These are phyloP conservation scores for Botrytis fabae DNA, from an alignment of 2,329 filamentous ascomycete species.

Conservation along the genomic window DNA sequence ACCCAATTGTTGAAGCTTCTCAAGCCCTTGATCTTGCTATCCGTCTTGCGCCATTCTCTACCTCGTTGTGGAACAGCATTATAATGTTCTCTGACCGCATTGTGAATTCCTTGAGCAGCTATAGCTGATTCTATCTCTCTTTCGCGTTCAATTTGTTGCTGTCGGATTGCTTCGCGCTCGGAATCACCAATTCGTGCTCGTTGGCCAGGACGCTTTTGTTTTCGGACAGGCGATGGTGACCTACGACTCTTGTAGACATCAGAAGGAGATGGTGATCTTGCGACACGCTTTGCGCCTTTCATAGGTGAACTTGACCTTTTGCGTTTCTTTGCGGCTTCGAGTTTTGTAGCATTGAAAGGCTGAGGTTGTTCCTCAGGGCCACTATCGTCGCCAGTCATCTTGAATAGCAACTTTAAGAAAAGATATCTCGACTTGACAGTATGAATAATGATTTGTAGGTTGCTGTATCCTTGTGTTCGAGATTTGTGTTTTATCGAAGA, in stretches of 20 bases:
- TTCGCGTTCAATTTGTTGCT: conserved; percentile 57
- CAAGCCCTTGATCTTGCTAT: conserved; percentile 92
- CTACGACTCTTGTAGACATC: conserved; percentile 31
- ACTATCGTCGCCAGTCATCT: conserved; percentile 41
- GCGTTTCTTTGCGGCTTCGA: conserved; percentile 46
- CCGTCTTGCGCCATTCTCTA: conserved; percentile 89
- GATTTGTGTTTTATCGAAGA: not conserved
- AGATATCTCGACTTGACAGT: not conserved
- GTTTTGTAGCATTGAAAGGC: conserved; percentile 46
- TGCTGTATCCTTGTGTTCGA: not conserved
- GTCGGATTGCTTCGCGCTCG: conserved; percentile 67
- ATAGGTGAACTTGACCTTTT: conserved; percentile 44
- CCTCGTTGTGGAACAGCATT: conserved; percentile 93
- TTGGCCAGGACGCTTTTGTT: conserved; percentile 69
- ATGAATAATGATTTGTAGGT: not conserved
- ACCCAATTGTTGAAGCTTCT: conserved; percentile 98
- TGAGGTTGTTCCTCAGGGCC: conserved; percentile 43
- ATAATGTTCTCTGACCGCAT: conserved; percentile 91
- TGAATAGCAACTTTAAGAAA: conserved; percentile 17
- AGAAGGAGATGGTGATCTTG: conserved; percentile 36
- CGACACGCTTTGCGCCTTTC: conserved; percentile 33
- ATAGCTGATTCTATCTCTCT: conserved; percentile 45
- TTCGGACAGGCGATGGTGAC: conserved; percentile 46
- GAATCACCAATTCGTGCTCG: conserved; percentile 66
- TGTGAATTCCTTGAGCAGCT: conserved; percentile 62